Percentiles rank a stretch among this genome's conserved stretches.
Conservation (phyloP, 2,329 filamentous ascomycete species). For the Ambrosiella xylebori region DNA sequence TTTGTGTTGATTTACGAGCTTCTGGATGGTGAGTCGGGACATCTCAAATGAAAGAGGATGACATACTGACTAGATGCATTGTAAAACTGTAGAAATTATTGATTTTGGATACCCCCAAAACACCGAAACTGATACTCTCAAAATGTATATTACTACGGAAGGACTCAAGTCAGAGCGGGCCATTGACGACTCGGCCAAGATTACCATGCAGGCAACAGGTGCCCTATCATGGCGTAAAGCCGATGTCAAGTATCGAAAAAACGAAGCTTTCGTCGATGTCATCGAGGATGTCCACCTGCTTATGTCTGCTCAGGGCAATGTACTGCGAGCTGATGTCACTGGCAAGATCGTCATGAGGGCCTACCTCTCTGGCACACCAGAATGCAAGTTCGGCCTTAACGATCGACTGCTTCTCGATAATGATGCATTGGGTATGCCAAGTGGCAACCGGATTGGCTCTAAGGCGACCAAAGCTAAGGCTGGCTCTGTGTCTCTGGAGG, state of each 20-base stretch:
- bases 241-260: slow-evolving; percentile 98
- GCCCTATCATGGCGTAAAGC: slow-evolving; percentile 92
- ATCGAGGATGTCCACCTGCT: slow-evolving; percentile 98
- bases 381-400: slow-evolving; percentile 98
- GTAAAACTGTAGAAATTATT: slow-evolving; percentile 55
- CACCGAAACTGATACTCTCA: slow-evolving; percentile 93
- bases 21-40: slow-evolving; percentile 51
- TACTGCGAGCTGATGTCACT: slow-evolving; percentile 87
- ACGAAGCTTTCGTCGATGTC: slow-evolving; percentile 97
- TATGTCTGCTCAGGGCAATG: slow-evolving; percentile 94
- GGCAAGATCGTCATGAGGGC: slow-evolving; percentile 98
- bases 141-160: slow-evolving; percentile 99
- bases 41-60: not conserved
- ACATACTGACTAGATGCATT: not conserved
- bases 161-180: slow-evolving; percentile 82
- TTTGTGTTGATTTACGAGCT: slow-evolving; percentile 98
- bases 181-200: slow-evolving; percentile 86
- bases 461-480: slow-evolving; percentile 93
- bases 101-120: slow-evolving; percentile 99
- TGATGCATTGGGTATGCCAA: slow-evolving; percentile 29
- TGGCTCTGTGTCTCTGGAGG: slow-evolving; percentile 86
- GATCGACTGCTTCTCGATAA: slow-evolving; percentile 82
- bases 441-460: slow-evolving; percentile 59
- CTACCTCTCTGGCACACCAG: slow-evolving; percentile 86
- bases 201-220: slow-evolving; percentile 97